phyloP scores from a whole-genome alignment of 192 early-diverging fungal genomes.

The Chytriomyces sp. region DNA sequence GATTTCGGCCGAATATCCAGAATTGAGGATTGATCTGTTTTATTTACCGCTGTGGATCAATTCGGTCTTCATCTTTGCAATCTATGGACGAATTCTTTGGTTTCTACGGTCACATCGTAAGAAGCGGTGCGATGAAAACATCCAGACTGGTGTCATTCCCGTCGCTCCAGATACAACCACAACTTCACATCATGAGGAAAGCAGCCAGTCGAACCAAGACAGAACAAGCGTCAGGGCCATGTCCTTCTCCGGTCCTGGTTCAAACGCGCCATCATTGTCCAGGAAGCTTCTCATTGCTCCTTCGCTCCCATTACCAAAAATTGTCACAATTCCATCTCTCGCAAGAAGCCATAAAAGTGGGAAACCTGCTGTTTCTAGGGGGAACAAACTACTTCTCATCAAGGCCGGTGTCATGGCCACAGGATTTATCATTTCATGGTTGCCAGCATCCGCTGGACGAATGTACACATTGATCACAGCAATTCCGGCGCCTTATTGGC shows the following conservation, averaged over 20 bases:
- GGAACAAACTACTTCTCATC: neutral
- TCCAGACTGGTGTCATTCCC: neutral
- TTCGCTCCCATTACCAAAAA: neutral
- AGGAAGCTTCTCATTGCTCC: neutral
- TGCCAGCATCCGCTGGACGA: neutral
- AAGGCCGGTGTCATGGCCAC: neutral
- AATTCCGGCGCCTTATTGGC: neutral
- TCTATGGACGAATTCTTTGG: neutral
- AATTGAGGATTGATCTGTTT: constrained; percentile 4
- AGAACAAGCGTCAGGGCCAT: too few relatives aligned
- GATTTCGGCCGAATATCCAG: constrained; percentile 4
- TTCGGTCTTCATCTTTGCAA: neutral
- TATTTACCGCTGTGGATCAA: constrained; percentile 15
- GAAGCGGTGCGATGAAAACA: neutral
- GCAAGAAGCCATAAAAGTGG: neutral
- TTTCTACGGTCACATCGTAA: neutral
- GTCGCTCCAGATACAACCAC: neutral
- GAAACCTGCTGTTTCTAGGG: too few relatives aligned
- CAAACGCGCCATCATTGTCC: neutral
- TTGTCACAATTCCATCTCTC: neutral
- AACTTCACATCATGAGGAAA: neutral
- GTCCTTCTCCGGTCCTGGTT: neutral
- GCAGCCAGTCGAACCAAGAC: neutral
- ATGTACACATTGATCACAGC: neutral
- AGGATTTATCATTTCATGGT: constrained; percentile 20